Conservation (phyloP, 495 filamentous ascomycete species). For the Aspergillus leporis region DNA sequence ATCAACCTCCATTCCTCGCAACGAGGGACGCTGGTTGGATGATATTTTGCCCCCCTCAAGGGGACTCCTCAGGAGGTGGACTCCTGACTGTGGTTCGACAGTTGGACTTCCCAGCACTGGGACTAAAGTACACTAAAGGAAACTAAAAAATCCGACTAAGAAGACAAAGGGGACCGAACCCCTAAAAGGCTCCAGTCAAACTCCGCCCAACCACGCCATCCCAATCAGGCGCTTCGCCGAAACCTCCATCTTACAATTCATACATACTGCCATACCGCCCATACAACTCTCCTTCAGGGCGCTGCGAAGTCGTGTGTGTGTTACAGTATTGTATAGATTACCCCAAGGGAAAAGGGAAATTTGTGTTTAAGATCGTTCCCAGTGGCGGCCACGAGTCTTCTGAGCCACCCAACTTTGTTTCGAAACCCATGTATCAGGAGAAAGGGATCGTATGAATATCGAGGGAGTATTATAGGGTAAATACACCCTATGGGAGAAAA, state of each 20-base stretch:
- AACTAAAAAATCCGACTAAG: slow-evolving; percentile 10
- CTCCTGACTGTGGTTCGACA: neutral
- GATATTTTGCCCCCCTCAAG: slow-evolving; percentile 14
- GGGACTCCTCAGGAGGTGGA: slow-evolving; percentile 8
- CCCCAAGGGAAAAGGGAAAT: neutral
- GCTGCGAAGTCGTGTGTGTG: too few species aligned
- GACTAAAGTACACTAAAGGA: neutral
- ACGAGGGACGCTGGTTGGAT: slow-evolving; percentile 16
- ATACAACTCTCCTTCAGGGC: too few species aligned
- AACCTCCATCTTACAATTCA: slow-evolving; percentile 2
- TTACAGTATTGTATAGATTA: too few species aligned
- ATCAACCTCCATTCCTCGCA: slow-evolving; percentile 23
- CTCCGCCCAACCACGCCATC: slow-evolving; percentile 18
- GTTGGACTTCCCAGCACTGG: neutral
- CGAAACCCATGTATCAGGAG: neutral
- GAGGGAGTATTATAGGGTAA: neutral
- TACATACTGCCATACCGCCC: slow-evolving; percentile 11
- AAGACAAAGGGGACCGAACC: slow-evolving; percentile 15
- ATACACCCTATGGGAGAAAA: neutral
- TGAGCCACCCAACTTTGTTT: slow-evolving; percentile 19
- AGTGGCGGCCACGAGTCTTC: slow-evolving; percentile 29
- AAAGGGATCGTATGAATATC: slow-evolving; percentile 1
- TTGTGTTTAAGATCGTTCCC: slow-evolving; percentile 12
- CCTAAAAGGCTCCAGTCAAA: slow-evolving; percentile 11
- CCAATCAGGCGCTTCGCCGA: slow-evolving; percentile 17